A percentile compares a stretch with the other conserved stretches of the same genome.
phyloP scores from a whole-genome alignment of 768 basidiomycete genomes.

The Mycena metata region DNA sequence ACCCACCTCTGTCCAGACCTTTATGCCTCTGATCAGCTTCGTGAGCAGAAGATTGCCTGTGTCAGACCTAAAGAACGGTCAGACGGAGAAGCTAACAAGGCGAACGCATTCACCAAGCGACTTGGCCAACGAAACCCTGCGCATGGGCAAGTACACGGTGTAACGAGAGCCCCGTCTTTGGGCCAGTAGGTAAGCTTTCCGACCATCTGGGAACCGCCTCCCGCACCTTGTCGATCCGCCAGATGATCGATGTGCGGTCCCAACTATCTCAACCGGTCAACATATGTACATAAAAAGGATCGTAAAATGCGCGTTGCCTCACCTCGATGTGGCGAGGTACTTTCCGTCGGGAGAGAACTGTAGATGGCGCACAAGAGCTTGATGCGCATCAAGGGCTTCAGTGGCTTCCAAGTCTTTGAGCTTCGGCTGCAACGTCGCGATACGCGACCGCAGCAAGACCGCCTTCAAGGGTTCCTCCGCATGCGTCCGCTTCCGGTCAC shows the following conservation, averaged over 20 bases:
- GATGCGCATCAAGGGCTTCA: conserved; percentile 74
- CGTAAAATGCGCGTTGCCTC: conserved; percentile 18
- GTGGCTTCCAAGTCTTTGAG: conserved; percentile 66
- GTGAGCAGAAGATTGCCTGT: conserved; percentile 73
- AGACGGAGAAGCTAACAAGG: not conserved
- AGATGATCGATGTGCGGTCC: conserved; percentile 79
- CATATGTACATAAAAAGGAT: not conserved
- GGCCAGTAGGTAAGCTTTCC: not conserved
- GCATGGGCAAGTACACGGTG: conserved; percentile 77
- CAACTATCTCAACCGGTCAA: conserved; percentile 58
- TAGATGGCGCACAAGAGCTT: conserved; percentile 77
- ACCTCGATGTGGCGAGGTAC: conserved; percentile 82
- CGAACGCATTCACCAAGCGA: conserved; percentile 68
- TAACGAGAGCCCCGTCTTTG: conserved; percentile 68
- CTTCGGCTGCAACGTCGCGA: conserved; percentile 68
- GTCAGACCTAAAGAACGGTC: conserved; percentile 64
- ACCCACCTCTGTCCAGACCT: conserved; percentile 79
- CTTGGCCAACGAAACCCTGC: conserved; percentile 81
- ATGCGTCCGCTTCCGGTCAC: conserved; percentile 45
- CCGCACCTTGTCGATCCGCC: conserved; percentile 70
- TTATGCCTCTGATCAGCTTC: conserved; percentile 73
- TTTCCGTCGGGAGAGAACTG: conserved; percentile 85
- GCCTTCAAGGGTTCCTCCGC: conserved; percentile 52
- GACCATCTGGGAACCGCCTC: not conserved
- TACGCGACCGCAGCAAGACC: conserved; percentile 61